Percentiles rank a stretch among this genome's conserved stretches.
These are phyloP conservation scores for Eimeria praecox DNA, from an alignment of 169 alveolate species.

Conservation along the genomic window DNA sequence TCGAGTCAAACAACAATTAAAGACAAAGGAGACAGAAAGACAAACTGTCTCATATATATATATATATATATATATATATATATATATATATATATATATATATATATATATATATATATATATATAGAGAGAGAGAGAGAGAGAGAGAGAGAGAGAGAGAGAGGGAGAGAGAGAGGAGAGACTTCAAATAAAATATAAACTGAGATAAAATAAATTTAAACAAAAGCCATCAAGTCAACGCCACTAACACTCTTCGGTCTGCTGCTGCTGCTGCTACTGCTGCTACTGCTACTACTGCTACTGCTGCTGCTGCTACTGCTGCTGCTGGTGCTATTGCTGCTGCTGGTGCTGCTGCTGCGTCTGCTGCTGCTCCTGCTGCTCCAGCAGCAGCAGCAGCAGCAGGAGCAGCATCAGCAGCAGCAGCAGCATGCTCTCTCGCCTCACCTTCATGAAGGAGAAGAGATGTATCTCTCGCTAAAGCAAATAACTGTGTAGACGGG, in stretches of 20 bases:
- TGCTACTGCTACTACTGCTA: not conserved
- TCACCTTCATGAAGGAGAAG: slow-evolving; percentile 94
- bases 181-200: too few relatives aligned
- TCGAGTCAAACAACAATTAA: not conserved
- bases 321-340: not conserved
- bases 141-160: too few relatives aligned
- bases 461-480: slow-evolving; percentile 90
- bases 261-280: not conserved
- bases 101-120: too few relatives aligned
- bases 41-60: too few relatives aligned
- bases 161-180: too few relatives aligned
- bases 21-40: not conserved
- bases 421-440: slow-evolving; percentile 81
- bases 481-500: slow-evolving; percentile 92
- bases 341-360: not conserved
- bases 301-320: too few relatives aligned
- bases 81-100: too few relatives aligned
- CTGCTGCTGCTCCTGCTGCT: not conserved
- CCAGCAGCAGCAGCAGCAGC: not conserved
- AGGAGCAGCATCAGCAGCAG: not conserved
- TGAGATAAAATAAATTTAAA: too few relatives aligned
- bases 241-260: too few relatives aligned
- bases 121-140: too few relatives aligned
- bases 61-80: too few relatives aligned
- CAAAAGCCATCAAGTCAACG: too few relatives aligned